Base-by-base conservation (phyloP, 2,329 filamentous ascomycete species). In the Pezicula carpinea region DNA sequence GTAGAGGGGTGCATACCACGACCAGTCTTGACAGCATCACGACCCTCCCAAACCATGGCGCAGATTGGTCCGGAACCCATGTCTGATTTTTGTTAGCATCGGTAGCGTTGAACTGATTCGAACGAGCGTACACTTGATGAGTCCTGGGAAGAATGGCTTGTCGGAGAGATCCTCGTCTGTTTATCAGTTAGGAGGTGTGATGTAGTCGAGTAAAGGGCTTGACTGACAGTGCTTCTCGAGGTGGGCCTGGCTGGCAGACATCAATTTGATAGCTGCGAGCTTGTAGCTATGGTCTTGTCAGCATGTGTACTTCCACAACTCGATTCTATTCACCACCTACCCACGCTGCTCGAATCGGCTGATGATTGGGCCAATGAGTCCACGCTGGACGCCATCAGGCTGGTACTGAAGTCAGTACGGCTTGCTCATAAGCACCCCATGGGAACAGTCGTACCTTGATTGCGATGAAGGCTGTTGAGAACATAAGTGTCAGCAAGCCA, bases 21-120 rank as follows among this genome's bases (percentile, higher is more conserved):
- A 74, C 93, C 93, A 63, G 91, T 96, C 88, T 97, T 97, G 82
- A 96, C 91, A 73, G 85, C 93, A 68, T 99, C 91, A 82, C 87
- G 88, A 69, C 93, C 93, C 76, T 99, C 91, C 93, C 93, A 99
- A 75, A 99, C 87, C 92, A 97, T 99, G 79, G 93, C 93, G 80
- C 82, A 86, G 78, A 99, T 92, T 71, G 93, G 93, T 71, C 93
- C 93, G 72, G 85, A 91, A 72, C 83, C 77, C 93, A 97, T 99
- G 83, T 97, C 90, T 95, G 58, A 53, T 22, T 48, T 32, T 43
- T 55, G 51, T 66, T 55, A 59, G 53, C 39, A 44, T n/a, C 8
- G 6, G 39, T 38, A 29, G 43, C 36, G 45, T 54, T 47, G 52
- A 48, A 15, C 33, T 32, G 50, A 17, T 22, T 11, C 36, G 31